Conservation (phyloP, 1,284 basidiomycete species). For the Melanopsichium pennsylvanicum region DNA sequence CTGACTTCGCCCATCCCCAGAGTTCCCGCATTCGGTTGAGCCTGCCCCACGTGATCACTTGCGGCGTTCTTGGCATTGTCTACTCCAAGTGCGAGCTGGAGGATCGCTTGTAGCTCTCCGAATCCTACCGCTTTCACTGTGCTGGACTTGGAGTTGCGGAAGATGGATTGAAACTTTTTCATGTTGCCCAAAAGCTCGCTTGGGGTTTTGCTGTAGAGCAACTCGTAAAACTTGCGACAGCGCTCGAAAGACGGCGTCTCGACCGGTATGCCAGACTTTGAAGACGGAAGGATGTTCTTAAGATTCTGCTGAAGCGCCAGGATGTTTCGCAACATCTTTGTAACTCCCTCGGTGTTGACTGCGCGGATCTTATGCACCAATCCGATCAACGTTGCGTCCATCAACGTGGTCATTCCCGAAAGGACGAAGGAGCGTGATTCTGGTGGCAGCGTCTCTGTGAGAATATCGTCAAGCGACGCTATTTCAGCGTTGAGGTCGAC, state of each 20-base stretch:
- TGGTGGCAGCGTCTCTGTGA: constrained; percentile 42
- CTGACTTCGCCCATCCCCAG: constrained; percentile 29
- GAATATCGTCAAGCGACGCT: constrained; percentile 76
- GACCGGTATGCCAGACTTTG: neutral
- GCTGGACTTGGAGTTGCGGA: neutral
- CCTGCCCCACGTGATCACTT: constrained; percentile 3
- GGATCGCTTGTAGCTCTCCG: constrained; percentile 31
- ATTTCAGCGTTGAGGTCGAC: constrained; percentile 86
- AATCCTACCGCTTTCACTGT: constrained; percentile 11
- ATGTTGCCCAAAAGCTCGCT: constrained; percentile 10
- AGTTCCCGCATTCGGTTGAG: constrained; percentile 32
- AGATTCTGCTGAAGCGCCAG: constrained; percentile 91
- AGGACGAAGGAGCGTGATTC: constrained; percentile 77
- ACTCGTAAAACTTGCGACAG: constrained; percentile 80
- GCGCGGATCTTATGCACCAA: constrained; percentile 77
- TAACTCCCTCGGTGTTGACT: constrained; percentile 80
- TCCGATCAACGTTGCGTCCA: constrained; percentile 82
- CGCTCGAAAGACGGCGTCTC: constrained; percentile 76
- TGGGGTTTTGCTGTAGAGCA: constrained; percentile 33
- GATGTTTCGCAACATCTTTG: constrained; percentile 89
- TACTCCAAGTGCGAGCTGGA: constrained; percentile 57
- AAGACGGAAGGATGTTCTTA: constrained; percentile 69
- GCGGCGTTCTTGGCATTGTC: constrained; percentile 23
- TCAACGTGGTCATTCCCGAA: constrained; percentile 82
- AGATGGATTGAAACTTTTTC: constrained; percentile 6